A percentile compares a stretch with the other conserved stretches of the same genome.
phyloP scores from a whole-genome alignment of 208 protist genomes.

The Leishmania guyanensis region DNA sequence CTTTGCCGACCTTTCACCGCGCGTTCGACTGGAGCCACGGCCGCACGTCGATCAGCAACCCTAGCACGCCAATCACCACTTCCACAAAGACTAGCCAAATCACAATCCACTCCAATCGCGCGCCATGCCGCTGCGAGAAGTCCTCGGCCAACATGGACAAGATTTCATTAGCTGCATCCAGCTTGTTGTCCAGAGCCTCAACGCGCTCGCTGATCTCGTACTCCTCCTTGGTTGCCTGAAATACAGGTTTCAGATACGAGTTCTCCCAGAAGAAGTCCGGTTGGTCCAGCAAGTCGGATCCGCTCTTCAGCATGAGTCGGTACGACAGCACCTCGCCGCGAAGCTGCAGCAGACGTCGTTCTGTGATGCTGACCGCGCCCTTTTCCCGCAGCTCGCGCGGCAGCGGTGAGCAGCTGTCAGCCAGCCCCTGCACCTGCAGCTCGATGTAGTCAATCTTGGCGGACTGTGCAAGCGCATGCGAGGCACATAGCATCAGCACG shows the following conservation, averaged over 20 bases:
- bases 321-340: conserved; percentile 77
- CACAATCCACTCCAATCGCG: conserved; percentile 83
- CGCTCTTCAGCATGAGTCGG: conserved; percentile 80
- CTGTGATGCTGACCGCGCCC: conserved; percentile 63
- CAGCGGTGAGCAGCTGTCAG: conserved; percentile 70
- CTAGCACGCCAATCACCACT: conserved; percentile 77
- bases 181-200: conserved; percentile 76
- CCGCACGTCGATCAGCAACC: conserved; percentile 61
- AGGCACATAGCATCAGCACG: conserved; percentile 69
- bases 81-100: conserved; percentile 86
- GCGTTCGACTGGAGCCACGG: conserved; percentile 44
- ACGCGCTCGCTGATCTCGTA: conserved; percentile 69
- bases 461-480: conserved; percentile 77
- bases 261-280: conserved; percentile 87
- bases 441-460: conserved; percentile 88
- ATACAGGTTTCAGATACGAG: conserved; percentile 78
- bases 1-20: neutral
- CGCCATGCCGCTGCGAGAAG: conserved; percentile 75
- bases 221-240: conserved; percentile 76
- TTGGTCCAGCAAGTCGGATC: conserved; percentile 80
- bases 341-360: conserved; percentile 65
- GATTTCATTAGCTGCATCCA: conserved; percentile 80
- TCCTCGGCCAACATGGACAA: conserved; percentile 79
- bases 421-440: conserved; percentile 68
- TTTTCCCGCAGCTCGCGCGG: conserved; percentile 67